A percentile compares a stretch with the other conserved stretches of the same genome.
phyloP scores from a whole-genome alignment of 176 grass and related monocot genomes.

The maize (Zea mays) region Zm-B73-REFERENCE-NAM-5.0 NC_050100.1:72790001-72790500 shows the following conservation, averaged over 20 bases:
- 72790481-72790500: not conserved
- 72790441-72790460: not conserved
- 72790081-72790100: not conserved
- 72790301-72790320: conserved; percentile 16
- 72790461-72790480: not conserved
- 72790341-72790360: conserved; percentile 95
- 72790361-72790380: conserved; percentile 76
- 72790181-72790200: conserved; percentile 15
- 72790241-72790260: not conserved
- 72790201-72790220: conserved; percentile 26
- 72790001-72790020: not conserved
- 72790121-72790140: not conserved
- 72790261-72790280: not conserved
- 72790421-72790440: conserved; percentile 9
- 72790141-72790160: conserved; percentile 32
- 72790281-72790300: conserved; percentile 4
- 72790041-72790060: not conserved
- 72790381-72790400: conserved; percentile 65
- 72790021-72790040: not conserved
- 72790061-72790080: not conserved
- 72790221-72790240: conserved; percentile 12
- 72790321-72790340: conserved; percentile 58
- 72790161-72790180: not conserved
- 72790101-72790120: not conserved
- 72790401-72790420: not conserved